A percentile compares a stretch with the other conserved stretches of the same genome.
Evolutionary conservation across 768 basidiomycete species (phyloP).

Genomic region (Amanita molliuscula): DNA sequence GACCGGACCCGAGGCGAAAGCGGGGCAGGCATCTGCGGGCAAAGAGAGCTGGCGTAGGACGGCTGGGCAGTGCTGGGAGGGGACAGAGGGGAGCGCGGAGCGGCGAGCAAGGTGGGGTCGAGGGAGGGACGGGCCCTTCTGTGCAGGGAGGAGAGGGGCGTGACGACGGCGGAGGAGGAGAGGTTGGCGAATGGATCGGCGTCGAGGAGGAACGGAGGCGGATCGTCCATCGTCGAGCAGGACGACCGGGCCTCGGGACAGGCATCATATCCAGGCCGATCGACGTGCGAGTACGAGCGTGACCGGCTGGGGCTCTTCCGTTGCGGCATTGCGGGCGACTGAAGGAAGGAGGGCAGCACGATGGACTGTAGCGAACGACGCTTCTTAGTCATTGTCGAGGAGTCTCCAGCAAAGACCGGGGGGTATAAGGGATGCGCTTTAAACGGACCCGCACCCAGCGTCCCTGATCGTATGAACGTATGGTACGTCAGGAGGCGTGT

Average conservation of each 20-base stretch:
- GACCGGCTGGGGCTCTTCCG: not conserved
- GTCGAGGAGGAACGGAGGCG: constrained; percentile 5
- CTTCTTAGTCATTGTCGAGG: constrained; percentile 1
- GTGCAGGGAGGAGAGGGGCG: constrained; percentile 7
- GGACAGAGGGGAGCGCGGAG: constrained; percentile 10
- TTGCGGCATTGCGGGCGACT: not conserved
- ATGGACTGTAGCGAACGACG: constrained; percentile 1
- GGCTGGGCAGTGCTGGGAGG: constrained; percentile 7
- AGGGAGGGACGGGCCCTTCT: not conserved
- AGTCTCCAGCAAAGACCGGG: too few species aligned
- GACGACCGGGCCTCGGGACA: not conserved
- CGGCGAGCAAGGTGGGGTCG: not conserved
- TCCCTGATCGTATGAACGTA: not conserved
- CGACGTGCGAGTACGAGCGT: not conserved
- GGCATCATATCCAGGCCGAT: not conserved
- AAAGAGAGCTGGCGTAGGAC: not conserved
- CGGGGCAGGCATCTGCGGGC: not conserved
- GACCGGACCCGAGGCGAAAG: constrained; percentile 10
- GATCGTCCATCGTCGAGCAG: not conserved
- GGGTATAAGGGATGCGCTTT: not conserved
- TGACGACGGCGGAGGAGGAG: constrained; percentile 5
- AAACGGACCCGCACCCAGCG: not conserved
- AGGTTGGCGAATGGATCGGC: constrained; percentile 7
- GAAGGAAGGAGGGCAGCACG: not conserved
- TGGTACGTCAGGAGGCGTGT: not conserved